These are phyloP conservation scores for Priceomyces melissophilus DNA, from an alignment of 805 yeast genomes.

Conservation along the genomic window DNA sequence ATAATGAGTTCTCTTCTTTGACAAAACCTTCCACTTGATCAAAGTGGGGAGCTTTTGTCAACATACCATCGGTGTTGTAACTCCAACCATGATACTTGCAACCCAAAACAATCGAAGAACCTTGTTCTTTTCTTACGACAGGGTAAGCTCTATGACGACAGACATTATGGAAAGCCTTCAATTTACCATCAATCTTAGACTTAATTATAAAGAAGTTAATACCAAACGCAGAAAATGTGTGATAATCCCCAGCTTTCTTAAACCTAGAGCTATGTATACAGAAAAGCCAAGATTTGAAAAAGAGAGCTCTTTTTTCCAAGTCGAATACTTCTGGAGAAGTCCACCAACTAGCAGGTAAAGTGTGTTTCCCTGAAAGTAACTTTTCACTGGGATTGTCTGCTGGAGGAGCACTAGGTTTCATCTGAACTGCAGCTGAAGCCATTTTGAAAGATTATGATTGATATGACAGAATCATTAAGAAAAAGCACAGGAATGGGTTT, in stretches of 20 bases:
- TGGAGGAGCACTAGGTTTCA: conserved; percentile 24
- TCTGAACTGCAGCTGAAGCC: conserved; percentile 16
- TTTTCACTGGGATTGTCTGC: conserved; percentile 8
- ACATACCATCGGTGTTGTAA: conserved; percentile 56
- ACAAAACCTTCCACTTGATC: conserved; percentile 57
- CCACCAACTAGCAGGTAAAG: conserved; percentile 68
- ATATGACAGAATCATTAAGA: too few species aligned
- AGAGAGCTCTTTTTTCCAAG: conserved; percentile 55
- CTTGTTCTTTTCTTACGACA: conserved; percentile 54
- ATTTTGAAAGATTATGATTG: conserved; percentile 5
- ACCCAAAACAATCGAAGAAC: conserved; percentile 55
- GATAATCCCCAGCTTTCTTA: conserved; percentile 57
- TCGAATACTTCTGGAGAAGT: conserved; percentile 56
- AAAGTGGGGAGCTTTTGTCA: conserved; percentile 62
- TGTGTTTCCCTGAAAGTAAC: conserved; percentile 33
- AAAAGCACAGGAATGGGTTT: too few species aligned
- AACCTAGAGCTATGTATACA: conserved; percentile 52
- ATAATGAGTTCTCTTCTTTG: conserved; percentile 53
- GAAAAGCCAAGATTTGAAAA: conserved; percentile 55
- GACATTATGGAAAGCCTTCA: conserved; percentile 61
- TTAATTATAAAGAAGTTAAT: conserved; percentile 54
- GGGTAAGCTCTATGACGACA: conserved; percentile 68
- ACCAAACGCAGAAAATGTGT: conserved; percentile 47
- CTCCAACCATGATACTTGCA: conserved; percentile 68
- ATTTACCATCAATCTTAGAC: conserved; percentile 44